Evolutionary conservation across 2,329 filamentous ascomycete genomes (phyloP).

Genomic region (Intubia oerlemansii): DNA sequence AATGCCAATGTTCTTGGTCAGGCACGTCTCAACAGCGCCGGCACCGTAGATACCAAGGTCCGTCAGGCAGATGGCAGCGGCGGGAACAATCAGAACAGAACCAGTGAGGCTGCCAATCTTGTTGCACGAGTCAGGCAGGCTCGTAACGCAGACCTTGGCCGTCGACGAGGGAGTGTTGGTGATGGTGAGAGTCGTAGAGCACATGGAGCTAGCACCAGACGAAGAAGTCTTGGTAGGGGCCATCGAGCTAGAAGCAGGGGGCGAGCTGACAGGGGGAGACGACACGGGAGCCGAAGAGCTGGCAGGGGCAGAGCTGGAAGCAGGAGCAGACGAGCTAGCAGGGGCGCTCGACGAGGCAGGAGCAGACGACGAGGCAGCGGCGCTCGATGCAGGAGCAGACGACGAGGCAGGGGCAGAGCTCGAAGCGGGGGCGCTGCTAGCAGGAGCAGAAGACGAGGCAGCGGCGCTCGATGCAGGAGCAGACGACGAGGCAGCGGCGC

Average conservation of each 20-base stretch:
- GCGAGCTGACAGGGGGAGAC: not conserved
- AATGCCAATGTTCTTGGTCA: not conserved
- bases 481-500: not conserved
- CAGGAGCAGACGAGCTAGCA: not conserved
- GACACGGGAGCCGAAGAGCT: not conserved
- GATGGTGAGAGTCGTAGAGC: slow-evolving; percentile 1
- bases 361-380: not conserved
- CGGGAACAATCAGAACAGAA: not conserved
- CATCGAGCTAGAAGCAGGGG: not conserved
- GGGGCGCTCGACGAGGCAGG: not conserved
- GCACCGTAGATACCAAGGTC: not conserved
- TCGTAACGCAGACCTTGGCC: slow-evolving; percentile 1
- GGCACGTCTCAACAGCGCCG: slow-evolving; percentile 1
- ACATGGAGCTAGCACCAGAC: not conserved
- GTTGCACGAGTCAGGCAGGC: slow-evolving; percentile 3
- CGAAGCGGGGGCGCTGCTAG: not conserved
- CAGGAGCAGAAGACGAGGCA: not conserved
- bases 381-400: not conserved
- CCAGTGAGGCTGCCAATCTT: not conserved
- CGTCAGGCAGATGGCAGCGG: not conserved
- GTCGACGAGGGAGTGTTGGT: slow-evolving; percentile 1
- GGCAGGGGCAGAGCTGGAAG: not conserved
- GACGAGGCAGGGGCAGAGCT: not conserved
- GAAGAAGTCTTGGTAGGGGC: not conserved
- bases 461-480: not conserved